phyloP scores from a whole-genome alignment of 2,329 filamentous ascomycete species.

The Colletotrichum somersetense region DNA sequence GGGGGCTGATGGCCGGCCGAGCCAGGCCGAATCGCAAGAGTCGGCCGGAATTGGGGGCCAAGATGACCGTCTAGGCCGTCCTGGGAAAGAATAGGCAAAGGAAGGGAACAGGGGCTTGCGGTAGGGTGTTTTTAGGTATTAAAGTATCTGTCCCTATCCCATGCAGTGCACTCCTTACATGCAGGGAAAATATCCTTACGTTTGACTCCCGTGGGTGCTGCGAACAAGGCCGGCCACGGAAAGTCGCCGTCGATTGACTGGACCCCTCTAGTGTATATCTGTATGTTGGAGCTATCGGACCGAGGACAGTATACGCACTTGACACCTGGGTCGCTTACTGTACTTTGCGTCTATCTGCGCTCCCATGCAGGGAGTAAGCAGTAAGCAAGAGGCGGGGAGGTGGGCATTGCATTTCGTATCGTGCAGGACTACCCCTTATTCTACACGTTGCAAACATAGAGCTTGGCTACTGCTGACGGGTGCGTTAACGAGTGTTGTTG shows the following conservation, averaged over 20 bases:
- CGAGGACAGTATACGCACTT: neutral
- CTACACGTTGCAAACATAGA: neutral
- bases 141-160: no score
- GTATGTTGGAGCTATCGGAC: slow-evolving; percentile 2
- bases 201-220: no score
- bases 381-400: slow-evolving; percentile 9
- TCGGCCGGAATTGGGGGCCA: neutral
- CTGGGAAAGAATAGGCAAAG: no score
- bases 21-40: neutral
- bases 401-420: neutral
- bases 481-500: slow-evolving; percentile 5
- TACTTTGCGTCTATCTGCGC: neutral
- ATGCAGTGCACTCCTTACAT: no score
- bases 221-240: no score
- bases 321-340: slow-evolving; percentile 5
- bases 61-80: neutral
- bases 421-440: neutral
- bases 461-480: neutral
- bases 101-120: no score
- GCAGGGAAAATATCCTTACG: no score
- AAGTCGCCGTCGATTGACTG: neutral
- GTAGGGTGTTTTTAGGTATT: no score
- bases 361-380: slow-evolving; percentile 19
- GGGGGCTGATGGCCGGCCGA: slow-evolving; percentile 8
- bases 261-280: neutral